Conservation (phyloP, 768 basidiomycete genomes). For the Tylopilus sp. region DNA sequence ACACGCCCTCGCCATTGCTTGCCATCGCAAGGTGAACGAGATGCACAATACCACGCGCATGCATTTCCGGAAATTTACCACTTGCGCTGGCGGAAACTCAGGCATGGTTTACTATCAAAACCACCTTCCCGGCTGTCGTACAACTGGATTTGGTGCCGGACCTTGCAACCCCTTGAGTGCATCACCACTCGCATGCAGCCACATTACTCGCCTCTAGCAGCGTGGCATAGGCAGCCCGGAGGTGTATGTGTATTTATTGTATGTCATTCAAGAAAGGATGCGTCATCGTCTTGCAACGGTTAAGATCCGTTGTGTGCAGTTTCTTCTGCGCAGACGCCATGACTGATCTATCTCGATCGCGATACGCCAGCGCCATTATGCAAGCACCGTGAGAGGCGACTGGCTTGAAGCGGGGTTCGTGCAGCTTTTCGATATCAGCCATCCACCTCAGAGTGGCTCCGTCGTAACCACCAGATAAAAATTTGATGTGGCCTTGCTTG, state of each 20-base stretch:
- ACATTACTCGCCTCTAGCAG: slow-evolving; percentile 44
- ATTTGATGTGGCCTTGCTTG: slow-evolving; percentile 31
- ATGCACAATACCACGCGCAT: slow-evolving; percentile 39
- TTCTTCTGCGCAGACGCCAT: slow-evolving; percentile 35
- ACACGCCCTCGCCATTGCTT: slow-evolving; percentile 41
- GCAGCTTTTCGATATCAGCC: slow-evolving; percentile 17
- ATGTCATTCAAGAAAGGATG: slow-evolving; percentile 37
- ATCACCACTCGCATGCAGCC: slow-evolving; percentile 8
- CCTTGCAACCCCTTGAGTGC: slow-evolving; percentile 30
- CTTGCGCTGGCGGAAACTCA: slow-evolving; percentile 43
- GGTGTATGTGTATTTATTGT: slow-evolving; percentile 45
- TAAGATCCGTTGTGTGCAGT: slow-evolving; percentile 38
- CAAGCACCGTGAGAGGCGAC: slow-evolving; percentile 30
- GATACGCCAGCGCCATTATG: slow-evolving; percentile 40
- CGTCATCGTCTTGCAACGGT: slow-evolving; percentile 27
- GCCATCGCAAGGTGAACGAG: slow-evolving; percentile 44
- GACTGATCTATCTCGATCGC: slow-evolving; percentile 31
- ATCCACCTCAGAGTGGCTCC: slow-evolving; percentile 42
- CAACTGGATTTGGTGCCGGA: slow-evolving; percentile 48
- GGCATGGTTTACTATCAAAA: slow-evolving; percentile 39
- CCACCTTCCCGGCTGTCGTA: slow-evolving; percentile 42
- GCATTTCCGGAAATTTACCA: slow-evolving; percentile 23
- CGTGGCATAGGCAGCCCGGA: slow-evolving; percentile 39
- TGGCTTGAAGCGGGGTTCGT: slow-evolving; percentile 23
- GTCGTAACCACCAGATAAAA: slow-evolving; percentile 50